phyloP scores from a whole-genome alignment of 2,329 filamentous ascomycete genomes.

The Venturia effusa region DNA sequence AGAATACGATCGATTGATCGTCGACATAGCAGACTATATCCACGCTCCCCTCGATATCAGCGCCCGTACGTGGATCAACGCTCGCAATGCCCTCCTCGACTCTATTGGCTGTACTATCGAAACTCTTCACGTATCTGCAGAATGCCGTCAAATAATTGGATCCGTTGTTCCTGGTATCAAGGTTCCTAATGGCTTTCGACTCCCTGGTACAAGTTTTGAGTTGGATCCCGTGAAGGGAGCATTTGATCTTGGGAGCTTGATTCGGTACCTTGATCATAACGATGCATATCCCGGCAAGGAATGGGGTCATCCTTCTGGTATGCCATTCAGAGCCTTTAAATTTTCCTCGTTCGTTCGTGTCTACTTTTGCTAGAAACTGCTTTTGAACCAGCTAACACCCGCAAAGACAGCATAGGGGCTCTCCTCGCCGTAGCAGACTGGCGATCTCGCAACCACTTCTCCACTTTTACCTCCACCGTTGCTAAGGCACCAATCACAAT shows the following conservation, averaged over 20 bases:
- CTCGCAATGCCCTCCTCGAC: neutral
- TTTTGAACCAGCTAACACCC: neutral
- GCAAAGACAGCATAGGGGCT: slow-evolving; percentile 29
- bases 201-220: slow-evolving; percentile 28
- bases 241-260: slow-evolving; percentile 28
- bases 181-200: slow-evolving; percentile 21
- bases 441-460: slow-evolving; percentile 16
- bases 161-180: neutral
- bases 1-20: neutral
- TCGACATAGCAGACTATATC: slow-evolving; percentile 4
- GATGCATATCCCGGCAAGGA: slow-evolving; percentile 31
- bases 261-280: slow-evolving; percentile 33
- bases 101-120: neutral
- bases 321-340: neutral
- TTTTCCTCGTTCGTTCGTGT: too few relatives aligned
- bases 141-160: neutral
- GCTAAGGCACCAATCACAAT: slow-evolving; percentile 21
- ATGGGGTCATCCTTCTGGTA: slow-evolving; percentile 30
- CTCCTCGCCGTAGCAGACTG: slow-evolving; percentile 27
- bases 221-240: slow-evolving; percentile 29
- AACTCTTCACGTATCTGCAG: neutral
- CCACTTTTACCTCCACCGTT: neutral
- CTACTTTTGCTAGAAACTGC: too few relatives aligned
- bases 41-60: neutral
- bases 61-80: neutral